Percentiles rank a stretch among this genome's conserved stretches.
Conservation (phyloP, 768 basidiomycete genomes). For the Lyophyllum semitale region DNA sequence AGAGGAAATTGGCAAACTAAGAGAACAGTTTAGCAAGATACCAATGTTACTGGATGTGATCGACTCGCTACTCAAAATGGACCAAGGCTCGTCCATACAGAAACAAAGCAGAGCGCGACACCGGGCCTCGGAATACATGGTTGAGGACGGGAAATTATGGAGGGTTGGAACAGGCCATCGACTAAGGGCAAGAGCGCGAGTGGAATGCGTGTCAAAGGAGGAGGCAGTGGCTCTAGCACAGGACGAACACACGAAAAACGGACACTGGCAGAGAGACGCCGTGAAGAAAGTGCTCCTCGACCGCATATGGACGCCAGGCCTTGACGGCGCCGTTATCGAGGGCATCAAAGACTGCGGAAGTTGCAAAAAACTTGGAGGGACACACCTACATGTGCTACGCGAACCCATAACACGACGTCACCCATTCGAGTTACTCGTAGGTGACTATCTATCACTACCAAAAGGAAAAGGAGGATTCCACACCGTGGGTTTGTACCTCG, state of each 20-base stretch:
- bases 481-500: conserved; percentile 7
- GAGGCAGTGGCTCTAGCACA: conserved; percentile 25
- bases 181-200: conserved; percentile 14
- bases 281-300: conserved; percentile 33
- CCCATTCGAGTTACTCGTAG: conserved; percentile 39
- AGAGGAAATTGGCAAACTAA: not conserved
- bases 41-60: conserved; percentile 1
- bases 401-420: conserved; percentile 35
- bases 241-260: conserved; percentile 20
- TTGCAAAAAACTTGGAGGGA: conserved; percentile 32
- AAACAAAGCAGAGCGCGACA: conserved; percentile 23
- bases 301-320: conserved; percentile 22
- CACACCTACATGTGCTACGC: conserved; percentile 32
- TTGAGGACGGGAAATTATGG: conserved; percentile 30
- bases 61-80: conserved; percentile 13
- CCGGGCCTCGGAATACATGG: conserved; percentile 22
- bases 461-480: conserved; percentile 31
- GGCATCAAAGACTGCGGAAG: conserved; percentile 25
- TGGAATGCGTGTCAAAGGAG: conserved; percentile 28
- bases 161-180: conserved; percentile 15
- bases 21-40: conserved; percentile 13
- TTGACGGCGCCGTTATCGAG: conserved; percentile 24
- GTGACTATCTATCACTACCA: conserved; percentile 23
- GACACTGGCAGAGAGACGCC: conserved; percentile 35
- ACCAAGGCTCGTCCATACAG: conserved; percentile 5